Evolutionary conservation across 768 basidiomycete genomes (phyloP), one percentile per base, ranked within the genome.

Genomic region (Suillus decipiens): DNA sequence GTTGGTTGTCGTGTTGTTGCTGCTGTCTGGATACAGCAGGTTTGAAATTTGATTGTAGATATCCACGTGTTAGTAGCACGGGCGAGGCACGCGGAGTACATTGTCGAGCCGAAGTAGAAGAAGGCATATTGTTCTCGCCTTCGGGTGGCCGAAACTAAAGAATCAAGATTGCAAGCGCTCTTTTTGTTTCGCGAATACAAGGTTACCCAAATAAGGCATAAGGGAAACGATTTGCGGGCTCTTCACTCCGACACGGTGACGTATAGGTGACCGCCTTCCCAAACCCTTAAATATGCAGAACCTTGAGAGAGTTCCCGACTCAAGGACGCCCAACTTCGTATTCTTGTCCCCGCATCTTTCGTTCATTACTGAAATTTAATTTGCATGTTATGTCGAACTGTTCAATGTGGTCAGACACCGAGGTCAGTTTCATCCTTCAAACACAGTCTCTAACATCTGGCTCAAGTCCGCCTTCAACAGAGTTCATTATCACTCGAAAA

Each of bases 121-220:
- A 45, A n/a, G 56, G 8, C 15, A 36, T 22, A 37, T 56, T 56
- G 36, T 56, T 56, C 54, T 55, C 36, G 55, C 36, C 55, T 61
- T 51, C 48, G 31, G 43, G 50, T 60, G 45, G 45, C 48, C 43
- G 55, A n/a, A n/a, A n/a, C 42, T 43, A 28, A 41, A 42, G 42
- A 43, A 43, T 43, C 22, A 24, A 31, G 36, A 58, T 57, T 56
- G 11, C 36, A 36, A 31, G 33, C 58, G 61, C 36, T 41, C 57
- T 47, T 63, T 76, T 76, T 75, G 74, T 76, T 64, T 62, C 47
- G 28, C 34, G 43, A 57, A 64, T 65, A 75, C 72, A 75, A 75
- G 67, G 63, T 24, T 76, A 51, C 74, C 74, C 71, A 71, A 68
- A 73, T 57, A 34, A 70, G 74, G 56, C 17, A 75, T 66, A 75